These are phyloP conservation scores for Ceratocystiopsis minuta DNA, from an alignment of 2,329 filamentous ascomycete species.

Conservation along the genomic window DNA sequence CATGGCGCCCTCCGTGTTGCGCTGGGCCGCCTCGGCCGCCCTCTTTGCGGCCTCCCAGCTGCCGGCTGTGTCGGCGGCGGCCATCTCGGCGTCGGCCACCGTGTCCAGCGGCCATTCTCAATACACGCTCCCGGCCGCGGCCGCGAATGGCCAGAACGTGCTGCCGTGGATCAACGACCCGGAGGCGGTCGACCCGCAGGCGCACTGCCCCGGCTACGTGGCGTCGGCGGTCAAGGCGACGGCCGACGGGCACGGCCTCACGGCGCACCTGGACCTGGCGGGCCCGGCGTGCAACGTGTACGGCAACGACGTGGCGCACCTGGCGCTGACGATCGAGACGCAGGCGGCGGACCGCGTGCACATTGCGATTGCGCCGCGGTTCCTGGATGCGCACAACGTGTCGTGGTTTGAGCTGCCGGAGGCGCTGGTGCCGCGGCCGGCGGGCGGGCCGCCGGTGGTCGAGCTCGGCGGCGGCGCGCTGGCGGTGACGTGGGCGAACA, in stretches of 20 bases:
- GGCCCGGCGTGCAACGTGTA: conserved; percentile 60
- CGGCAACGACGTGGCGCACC: conserved; percentile 50
- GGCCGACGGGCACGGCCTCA: conserved; percentile 26
- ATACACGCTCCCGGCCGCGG: conserved; percentile 25
- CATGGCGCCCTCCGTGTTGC: no score
- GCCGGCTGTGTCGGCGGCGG: neutral
- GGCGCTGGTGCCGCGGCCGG: conserved; percentile 39
- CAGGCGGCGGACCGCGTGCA: conserved; percentile 37
- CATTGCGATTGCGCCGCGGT: conserved; percentile 48
- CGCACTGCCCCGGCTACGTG: conserved; percentile 49
- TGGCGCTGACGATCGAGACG: conserved; percentile 45
- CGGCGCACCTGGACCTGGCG: conserved; percentile 51
- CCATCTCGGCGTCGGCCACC: conserved; percentile 2
- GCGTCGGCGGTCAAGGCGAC: conserved; percentile 39
- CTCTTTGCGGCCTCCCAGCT: no score
- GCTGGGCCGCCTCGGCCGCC: no score
- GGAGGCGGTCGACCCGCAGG: conserved; percentile 42
- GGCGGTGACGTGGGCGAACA: conserved; percentile 33
- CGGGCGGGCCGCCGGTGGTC: conserved; percentile 14
- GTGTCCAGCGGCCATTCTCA: conserved; percentile 12
- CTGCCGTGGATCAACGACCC: conserved; percentile 49
- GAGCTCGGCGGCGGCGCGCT: conserved; percentile 18
- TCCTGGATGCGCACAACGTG: conserved; percentile 40
- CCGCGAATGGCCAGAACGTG: conserved; percentile 26
- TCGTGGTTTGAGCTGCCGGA: conserved; percentile 52